Evolutionary conservation across 306 rosid species (phyloP), one percentile per base, ranked within the genome.

Genomic region (Dicorynia guianensis): DNA sequence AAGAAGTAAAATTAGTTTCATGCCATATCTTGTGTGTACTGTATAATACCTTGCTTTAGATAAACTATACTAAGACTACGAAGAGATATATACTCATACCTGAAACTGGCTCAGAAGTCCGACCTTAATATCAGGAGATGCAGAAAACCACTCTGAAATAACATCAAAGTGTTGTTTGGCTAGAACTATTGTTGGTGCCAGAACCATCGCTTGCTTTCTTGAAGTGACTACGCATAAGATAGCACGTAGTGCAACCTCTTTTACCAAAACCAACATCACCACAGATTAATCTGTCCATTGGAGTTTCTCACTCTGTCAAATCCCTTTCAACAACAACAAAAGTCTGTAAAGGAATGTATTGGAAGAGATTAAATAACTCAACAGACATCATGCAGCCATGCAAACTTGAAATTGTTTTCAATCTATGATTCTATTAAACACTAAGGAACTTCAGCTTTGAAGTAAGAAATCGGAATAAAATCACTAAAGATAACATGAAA

Each of bases 231-330:
- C 96, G 78, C 89, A 87, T 63, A 80, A 82, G 75, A 92, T 85
- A 83, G 97, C 98, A 80, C 98, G 97, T 59, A 95, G 44, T n/a
- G 98, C 98, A 77, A 92, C 98, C 86, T 95, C 97, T 95, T 79
- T 95, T 95, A 68, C 98, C 97, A 85, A 95, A 95, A 68, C 98
- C 98, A 55, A 95, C 98, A 80, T 95, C 98, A 47, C 97, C 97
- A 79, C 98, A 95, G 70, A 95, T 90, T 74, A 95, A 84, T 69
- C 96, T 86, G 87, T 95, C 98, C 97, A 92, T 95, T 10, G 98
- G 98, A 76, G 96, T 92, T 81, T 89, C 93, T 81, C 87, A 80
- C 82, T 72, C 85, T 0, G 90, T 95, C 90, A 95, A 82, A 89
- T 92, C 98, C 79, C 69, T 88, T 59, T 88, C 93, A 65, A 95